Evolutionary conservation across 768 basidiomycete species (phyloP).

Genomic region (Trametes cingulata): DNA sequence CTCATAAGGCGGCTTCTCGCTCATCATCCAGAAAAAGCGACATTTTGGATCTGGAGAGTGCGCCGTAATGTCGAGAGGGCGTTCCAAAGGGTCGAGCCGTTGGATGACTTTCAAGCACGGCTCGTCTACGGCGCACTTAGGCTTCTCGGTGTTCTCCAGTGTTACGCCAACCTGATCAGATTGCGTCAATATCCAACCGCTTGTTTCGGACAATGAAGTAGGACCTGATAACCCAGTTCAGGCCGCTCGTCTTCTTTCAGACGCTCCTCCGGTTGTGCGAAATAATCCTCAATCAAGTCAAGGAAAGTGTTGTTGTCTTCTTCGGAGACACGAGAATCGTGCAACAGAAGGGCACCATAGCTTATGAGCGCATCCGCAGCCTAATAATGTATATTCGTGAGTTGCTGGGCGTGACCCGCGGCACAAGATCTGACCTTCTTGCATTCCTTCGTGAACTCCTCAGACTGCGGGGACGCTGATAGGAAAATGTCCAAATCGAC

Average conservation of each 20-base stretch:
- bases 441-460: slow-evolving; percentile 59
- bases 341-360: slow-evolving; percentile 85
- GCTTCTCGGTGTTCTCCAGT: slow-evolving; percentile 94
- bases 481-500: slow-evolving; percentile 78
- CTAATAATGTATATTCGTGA: slow-evolving; percentile 35
- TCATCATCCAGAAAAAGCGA: slow-evolving; percentile 91
- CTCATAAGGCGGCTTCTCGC: slow-evolving; percentile 69
- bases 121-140: slow-evolving; percentile 80
- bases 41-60: slow-evolving; percentile 93
- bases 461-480: slow-evolving; percentile 44
- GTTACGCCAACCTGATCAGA: slow-evolving; percentile 71
- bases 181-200: neutral
- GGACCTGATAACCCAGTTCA: slow-evolving; percentile 87
- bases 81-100: slow-evolving; percentile 69
- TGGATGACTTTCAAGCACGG: slow-evolving; percentile 82
- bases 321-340: slow-evolving; percentile 82
- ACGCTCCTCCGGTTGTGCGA: slow-evolving; percentile 62
- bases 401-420: neutral
- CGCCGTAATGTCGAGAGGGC: slow-evolving; percentile 81
- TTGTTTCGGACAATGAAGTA: neutral
- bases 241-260: slow-evolving; percentile 80
- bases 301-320: slow-evolving; percentile 81
- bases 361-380: slow-evolving; percentile 79
- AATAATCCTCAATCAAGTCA: slow-evolving; percentile 93
- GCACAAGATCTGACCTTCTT: slow-evolving; percentile 47